Evolutionary conservation across 2,329 filamentous ascomycete species (phyloP).

Genomic region (Sarocladiaceae sp.): DNA sequence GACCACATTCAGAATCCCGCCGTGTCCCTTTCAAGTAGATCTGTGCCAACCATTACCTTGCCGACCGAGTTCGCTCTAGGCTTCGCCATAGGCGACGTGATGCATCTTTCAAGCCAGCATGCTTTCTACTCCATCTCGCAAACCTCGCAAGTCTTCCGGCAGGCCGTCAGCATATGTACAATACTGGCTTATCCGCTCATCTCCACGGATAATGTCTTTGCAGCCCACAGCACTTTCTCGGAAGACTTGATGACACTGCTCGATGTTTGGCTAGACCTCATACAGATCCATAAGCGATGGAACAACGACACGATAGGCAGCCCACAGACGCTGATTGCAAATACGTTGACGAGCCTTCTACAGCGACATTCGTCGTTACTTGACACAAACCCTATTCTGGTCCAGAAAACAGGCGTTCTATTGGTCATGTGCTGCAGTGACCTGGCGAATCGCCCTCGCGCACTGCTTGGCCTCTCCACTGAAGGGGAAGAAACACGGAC

Average conservation of each 20-base stretch:
- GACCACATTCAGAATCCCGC: constrained; percentile 27
- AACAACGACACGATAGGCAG: constrained; percentile 19
- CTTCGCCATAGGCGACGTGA: constrained; percentile 24
- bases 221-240: constrained; percentile 26
- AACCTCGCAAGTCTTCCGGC: constrained; percentile 38
- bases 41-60: constrained; percentile 25
- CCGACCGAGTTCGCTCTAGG: constrained; percentile 33
- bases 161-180: constrained; percentile 37
- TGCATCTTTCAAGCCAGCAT: constrained; percentile 18
- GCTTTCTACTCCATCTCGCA: constrained; percentile 34
- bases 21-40: constrained; percentile 19
- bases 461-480: constrained; percentile 19
- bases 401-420: constrained; percentile 30
- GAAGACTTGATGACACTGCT: constrained; percentile 43
- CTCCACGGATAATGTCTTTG: constrained; percentile 25
- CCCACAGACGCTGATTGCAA: constrained; percentile 17
- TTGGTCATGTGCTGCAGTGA: constrained; percentile 38
- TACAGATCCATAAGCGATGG: constrained; percentile 32
- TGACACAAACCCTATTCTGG: constrained; percentile 16
- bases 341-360: background rate
- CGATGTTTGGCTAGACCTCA: constrained; percentile 39
- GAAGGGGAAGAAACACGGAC: constrained; percentile 18
- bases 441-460: constrained; percentile 25
- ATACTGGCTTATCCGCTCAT: constrained; percentile 36
- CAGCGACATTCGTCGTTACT: background rate